Conservation (phyloP, 192 early-diverging fungal genomes). For the Gryganskiella cystojenkinii region DNA sequence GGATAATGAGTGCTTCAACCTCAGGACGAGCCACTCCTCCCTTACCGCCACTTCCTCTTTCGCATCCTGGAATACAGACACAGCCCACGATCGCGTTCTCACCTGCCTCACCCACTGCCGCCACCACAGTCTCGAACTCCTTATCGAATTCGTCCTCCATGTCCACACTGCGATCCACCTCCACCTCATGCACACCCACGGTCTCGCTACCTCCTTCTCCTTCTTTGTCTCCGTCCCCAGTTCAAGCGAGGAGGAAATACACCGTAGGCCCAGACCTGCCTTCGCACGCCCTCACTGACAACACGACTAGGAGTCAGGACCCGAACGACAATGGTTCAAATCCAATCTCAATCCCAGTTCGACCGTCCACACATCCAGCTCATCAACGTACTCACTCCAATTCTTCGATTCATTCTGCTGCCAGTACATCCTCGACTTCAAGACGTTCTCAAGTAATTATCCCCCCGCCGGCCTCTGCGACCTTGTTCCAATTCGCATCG, state of each 20-base stretch:
- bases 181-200: neutral
- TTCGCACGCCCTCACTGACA: too few species aligned
- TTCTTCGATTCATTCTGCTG: constrained; percentile 32
- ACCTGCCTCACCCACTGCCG: constrained; percentile 2
- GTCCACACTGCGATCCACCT: neutral
- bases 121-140: neutral
- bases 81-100: neutral
- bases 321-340: too few species aligned
- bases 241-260: neutral
- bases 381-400: constrained; percentile 41
- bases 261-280: too few species aligned
- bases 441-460: constrained; percentile 41
- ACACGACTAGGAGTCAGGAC: too few species aligned
- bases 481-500: constrained; percentile 43
- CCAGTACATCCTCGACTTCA: constrained; percentile 9
- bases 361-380: constrained; percentile 4
- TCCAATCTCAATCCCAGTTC: constrained; percentile 42
- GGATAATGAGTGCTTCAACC: too few species aligned
- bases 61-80: neutral
- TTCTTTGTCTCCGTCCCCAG: constrained; percentile 1
- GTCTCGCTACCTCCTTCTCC: constrained; percentile 17
- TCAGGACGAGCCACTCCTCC: too few species aligned
- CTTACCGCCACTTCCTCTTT: too few species aligned
- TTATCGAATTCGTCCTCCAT: constrained; percentile 3
- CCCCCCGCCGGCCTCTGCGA: constrained; percentile 26